phyloP scores from a whole-genome alignment of 345 rosid genomes.

The Toxicodendron radicans region DNA sequence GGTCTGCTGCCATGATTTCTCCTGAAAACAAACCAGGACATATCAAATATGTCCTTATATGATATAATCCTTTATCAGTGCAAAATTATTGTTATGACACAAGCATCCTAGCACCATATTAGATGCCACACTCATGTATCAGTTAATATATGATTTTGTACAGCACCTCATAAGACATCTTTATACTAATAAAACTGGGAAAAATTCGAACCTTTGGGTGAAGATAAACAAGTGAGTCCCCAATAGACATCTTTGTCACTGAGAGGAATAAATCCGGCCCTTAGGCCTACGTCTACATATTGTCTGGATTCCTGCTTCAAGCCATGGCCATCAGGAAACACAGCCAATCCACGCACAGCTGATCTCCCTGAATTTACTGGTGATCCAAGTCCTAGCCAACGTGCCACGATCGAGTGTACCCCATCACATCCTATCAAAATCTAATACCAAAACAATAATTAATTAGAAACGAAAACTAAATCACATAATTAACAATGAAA shows the following conservation, averaged over 20 bases:
- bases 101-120: too few relatives aligned
- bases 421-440: slow-evolving; percentile 48
- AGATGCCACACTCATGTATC: too few relatives aligned
- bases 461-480: background rate
- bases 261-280: slow-evolving; percentile 32
- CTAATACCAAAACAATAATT: slow-evolving; percentile 8
- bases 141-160: too few relatives aligned
- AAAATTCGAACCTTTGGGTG: slow-evolving; percentile 22
- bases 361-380: slow-evolving; percentile 32
- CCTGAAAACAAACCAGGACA: slow-evolving; percentile 15
- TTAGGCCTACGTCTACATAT: slow-evolving; percentile 31
- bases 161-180: too few relatives aligned
- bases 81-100: too few relatives aligned
- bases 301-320: slow-evolving; percentile 9
- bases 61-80: too few relatives aligned
- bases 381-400: slow-evolving; percentile 34
- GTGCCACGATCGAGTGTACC: slow-evolving; percentile 33
- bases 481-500: background rate
- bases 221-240: slow-evolving; percentile 16
- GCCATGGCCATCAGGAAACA: slow-evolving; percentile 39
- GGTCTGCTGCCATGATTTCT: slow-evolving; percentile 12
- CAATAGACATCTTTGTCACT: slow-evolving; percentile 36
- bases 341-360: slow-evolving; percentile 31
- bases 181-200: too few relatives aligned
- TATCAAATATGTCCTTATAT: too few relatives aligned